Evolutionary conservation across 768 basidiomycete genomes (phyloP), one percentile per base, ranked within the genome.

Genomic region (Calocera cornea): DNA sequence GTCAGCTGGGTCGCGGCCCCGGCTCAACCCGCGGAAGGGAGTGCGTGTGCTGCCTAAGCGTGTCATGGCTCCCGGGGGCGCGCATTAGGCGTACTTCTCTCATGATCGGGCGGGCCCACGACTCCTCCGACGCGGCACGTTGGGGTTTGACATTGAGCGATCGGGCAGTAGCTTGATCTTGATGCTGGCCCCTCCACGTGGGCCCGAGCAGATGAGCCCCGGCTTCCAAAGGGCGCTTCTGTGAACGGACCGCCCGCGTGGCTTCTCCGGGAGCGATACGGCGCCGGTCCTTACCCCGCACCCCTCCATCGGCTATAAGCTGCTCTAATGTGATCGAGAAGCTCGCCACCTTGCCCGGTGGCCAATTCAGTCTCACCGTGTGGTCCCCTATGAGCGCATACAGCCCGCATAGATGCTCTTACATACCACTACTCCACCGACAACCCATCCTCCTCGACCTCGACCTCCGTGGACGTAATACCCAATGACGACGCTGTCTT

Each of bases 1-100:
- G 54, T 60, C 54, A 60, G 27, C 54, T 60, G 54, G 54, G 54
- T 60, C 54, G 54, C 54, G 54, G 54, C 54, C 54, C 19, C 54
- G 54, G 54, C 27, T 12, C 11, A 31, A 5, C 54, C 54, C 54
- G 54, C 54, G 31, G 54, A n/a, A n/a, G n/a, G n/a, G n/a, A n/a
- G n/a, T n/a, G n/a, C n/a, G 2, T 16, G 31, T 16, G 54, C 54
- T 60, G 11, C 54, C 54, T 33, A 60, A 60, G 54, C 54, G 54
- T 17, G 44, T 47, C 44, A 7, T 38, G 24, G 16, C 19, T 47
- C 19, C n/a, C 44, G 44, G 16, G 16, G 19, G 24, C 44, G 11
- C 54, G 11, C 22, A 29, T 60, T 60, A 29, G 14, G 54, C 31
- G 24, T 33, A 33, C 54, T 60, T 60, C 54, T 50, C 49, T 60